Evolutionary conservation across 1,284 basidiomycete genomes (phyloP).

Genomic region (Cutaneotrichosporon sp.): DNA sequence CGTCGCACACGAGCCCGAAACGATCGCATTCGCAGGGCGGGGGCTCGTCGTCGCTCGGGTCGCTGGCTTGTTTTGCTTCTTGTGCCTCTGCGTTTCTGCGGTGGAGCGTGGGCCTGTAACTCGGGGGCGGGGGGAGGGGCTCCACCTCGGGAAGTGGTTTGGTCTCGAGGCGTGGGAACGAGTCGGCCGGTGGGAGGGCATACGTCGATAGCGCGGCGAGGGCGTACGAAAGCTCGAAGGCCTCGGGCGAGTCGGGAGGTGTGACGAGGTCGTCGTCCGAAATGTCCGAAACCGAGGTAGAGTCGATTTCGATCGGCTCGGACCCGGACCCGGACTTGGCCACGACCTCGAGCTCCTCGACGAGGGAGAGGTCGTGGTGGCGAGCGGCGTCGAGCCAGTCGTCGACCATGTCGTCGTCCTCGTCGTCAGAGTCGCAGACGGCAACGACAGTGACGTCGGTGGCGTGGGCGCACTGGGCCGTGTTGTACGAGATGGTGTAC

Average conservation of each 20-base stretch:
- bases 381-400: constrained; percentile 9
- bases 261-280: constrained; percentile 8
- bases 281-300: constrained; percentile 1
- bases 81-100: neutral
- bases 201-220: neutral
- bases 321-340: neutral
- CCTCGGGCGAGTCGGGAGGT: neutral
- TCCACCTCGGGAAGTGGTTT: constrained; percentile 1
- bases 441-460: constrained; percentile 13
- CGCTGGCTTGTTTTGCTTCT: neutral
- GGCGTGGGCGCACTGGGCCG: neutral
- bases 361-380: constrained; percentile 14
- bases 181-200: neutral
- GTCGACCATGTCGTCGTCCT: constrained; percentile 18
- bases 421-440: constrained; percentile 13
- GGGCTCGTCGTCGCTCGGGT: neutral
- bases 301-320: constrained; percentile 2
- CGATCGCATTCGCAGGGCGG: neutral
- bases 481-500: constrained; percentile 29
- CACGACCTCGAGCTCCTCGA: constrained; percentile 3
- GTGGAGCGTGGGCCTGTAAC: neutral
- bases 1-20: constrained; percentile 5
- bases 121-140: neutral
- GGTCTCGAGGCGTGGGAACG: neutral
- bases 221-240: neutral